Evolutionary conservation across 2,329 filamentous ascomycete species (phyloP).

Genomic region (Colletotrichum sidae): DNA sequence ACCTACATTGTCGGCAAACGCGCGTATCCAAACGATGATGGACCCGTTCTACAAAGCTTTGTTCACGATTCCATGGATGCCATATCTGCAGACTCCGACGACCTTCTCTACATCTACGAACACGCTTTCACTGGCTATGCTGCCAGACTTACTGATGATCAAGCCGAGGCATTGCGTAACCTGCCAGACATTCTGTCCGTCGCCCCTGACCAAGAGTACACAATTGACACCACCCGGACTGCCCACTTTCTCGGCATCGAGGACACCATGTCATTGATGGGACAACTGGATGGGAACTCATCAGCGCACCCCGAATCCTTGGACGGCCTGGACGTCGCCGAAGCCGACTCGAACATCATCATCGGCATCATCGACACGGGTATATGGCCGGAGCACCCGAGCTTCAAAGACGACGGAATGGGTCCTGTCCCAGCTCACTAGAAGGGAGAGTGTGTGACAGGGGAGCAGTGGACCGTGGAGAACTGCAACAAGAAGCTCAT

Average conservation of each 20-base stretch:
- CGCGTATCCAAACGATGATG: too few relatives aligned
- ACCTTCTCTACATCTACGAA: conserved; percentile 10
- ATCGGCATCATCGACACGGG: conserved; percentile 35
- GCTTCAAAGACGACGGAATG: conserved; percentile 31
- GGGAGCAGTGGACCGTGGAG: conserved; percentile 15
- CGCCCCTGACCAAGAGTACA: conserved; percentile 9
- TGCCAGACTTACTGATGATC: conserved; percentile 4
- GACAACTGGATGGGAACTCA: not conserved
- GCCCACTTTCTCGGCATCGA: conserved; percentile 31
- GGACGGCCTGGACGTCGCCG: not conserved
- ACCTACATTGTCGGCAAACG: not conserved
- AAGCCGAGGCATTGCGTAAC: not conserved
- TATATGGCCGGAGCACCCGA: conserved; percentile 36
- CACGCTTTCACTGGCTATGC: conserved; percentile 2
- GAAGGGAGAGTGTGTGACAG: conserved; percentile 32
- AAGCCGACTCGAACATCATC: conserved; percentile 28
- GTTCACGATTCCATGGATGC: not conserved
- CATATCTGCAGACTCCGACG: not conserved
- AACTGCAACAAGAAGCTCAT: conserved; percentile 37
- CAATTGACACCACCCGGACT: conserved; percentile 26
- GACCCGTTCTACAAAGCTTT: not conserved
- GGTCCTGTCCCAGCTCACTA: conserved; percentile 26
- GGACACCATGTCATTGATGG: not conserved
- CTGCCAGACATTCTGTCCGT: not conserved
- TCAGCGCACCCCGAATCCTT: not conserved